phyloP scores from a whole-genome alignment of 371 early-diverging fungal species.

The Amoeboaphelidium occidentale region DNA sequence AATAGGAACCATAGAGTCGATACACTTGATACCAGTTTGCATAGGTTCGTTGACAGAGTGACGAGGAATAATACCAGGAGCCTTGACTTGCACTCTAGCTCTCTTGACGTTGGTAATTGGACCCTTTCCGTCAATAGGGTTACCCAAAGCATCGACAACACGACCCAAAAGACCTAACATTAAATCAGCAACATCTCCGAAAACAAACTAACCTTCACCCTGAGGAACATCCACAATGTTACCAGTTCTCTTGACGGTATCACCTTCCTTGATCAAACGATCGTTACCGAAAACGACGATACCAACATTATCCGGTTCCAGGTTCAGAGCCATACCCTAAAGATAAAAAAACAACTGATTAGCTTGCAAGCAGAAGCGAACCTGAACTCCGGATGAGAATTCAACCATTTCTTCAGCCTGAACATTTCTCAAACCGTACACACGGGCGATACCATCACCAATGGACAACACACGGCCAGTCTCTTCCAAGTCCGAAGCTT shows the following conservation, averaged over 20 bases:
- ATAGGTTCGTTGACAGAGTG: conserved; percentile 90
- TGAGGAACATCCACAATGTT: conserved; percentile 87
- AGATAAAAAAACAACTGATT: conserved; percentile 1
- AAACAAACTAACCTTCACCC: no score
- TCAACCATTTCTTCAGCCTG: conserved; percentile 98
- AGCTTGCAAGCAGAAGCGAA: conserved; percentile 6
- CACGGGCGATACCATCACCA: conserved; percentile 97
- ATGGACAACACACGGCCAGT: conserved; percentile 90
- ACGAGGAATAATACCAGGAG: conserved; percentile 90
- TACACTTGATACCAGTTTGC: conserved; percentile 93
- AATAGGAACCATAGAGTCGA: conserved; percentile 93
- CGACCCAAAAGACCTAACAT: conserved; percentile 77
- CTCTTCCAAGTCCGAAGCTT: conserved; percentile 63
- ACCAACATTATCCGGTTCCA: conserved; percentile 94
- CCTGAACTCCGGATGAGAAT: conserved; percentile 87
- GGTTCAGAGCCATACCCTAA: conserved; percentile 88
- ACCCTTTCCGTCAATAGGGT: conserved; percentile 93
- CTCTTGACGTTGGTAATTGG: conserved; percentile 51
- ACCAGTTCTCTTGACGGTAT: conserved; percentile 88
- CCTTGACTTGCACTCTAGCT: conserved; percentile 82
- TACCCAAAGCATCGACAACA: conserved; percentile 86
- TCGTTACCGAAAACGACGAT: conserved; percentile 95
- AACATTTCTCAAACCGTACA: conserved; percentile 86
- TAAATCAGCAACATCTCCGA: no score
- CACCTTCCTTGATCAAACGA: conserved; percentile 88